A percentile compares a stretch with the other conserved stretches of the same genome.
Conservation (phyloP, 2,329 filamentous ascomycete species). For the Stachybotrys echinatus region DNA sequence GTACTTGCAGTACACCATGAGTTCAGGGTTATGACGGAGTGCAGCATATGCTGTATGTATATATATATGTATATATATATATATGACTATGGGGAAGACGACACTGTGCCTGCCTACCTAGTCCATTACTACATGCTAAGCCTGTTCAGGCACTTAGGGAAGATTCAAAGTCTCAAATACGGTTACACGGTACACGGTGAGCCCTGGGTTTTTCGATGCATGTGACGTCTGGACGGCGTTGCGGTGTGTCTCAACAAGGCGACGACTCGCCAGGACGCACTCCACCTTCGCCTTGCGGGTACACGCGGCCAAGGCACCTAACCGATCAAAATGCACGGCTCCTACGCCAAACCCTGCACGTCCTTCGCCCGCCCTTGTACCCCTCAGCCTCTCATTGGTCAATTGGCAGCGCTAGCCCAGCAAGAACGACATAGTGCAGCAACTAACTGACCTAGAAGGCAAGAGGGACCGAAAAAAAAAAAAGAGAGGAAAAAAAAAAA, state of each 20-base stretch:
- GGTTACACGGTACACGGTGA: too few relatives aligned
- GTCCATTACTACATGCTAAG: too few relatives aligned
- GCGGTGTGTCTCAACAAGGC: background rate
- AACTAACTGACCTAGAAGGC: background rate
- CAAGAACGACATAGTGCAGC: background rate
- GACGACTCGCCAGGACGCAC: background rate
- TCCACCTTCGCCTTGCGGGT: background rate
- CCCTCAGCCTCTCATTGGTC: background rate
- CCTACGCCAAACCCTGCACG: background rate
- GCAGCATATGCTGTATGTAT: too few relatives aligned
- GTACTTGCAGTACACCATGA: too few relatives aligned
- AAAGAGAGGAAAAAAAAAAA: conserved; percentile 4
- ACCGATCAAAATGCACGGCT: background rate
- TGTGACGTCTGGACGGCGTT: background rate
- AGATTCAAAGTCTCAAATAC: too few relatives aligned
- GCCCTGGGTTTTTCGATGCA: too few relatives aligned
- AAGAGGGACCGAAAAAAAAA: conserved; percentile 1
- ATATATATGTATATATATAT: too few relatives aligned
- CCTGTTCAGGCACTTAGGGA: too few relatives aligned
- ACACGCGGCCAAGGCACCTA: background rate
- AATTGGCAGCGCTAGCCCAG: background rate
- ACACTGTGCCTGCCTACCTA: too few relatives aligned
- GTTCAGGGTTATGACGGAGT: too few relatives aligned
- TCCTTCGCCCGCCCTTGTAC: background rate
- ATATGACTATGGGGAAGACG: too few relatives aligned